These are phyloP conservation scores for Lichtheimia ornata DNA, from an alignment of 371 early-diverging fungal species.

Conservation along the genomic window DNA sequence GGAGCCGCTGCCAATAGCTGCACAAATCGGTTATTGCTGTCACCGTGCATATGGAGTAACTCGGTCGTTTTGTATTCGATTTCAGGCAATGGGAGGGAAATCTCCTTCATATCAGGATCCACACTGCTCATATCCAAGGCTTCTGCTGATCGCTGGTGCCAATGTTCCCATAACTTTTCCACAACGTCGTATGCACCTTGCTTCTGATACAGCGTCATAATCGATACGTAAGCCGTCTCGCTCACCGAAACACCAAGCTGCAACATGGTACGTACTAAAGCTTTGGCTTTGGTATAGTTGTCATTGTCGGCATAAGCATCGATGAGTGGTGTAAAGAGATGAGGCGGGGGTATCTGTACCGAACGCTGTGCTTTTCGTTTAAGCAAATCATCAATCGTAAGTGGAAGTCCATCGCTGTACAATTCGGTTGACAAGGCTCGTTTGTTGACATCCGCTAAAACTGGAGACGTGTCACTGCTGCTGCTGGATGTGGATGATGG, in stretches of 20 bases:
- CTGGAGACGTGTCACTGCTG: background rate
- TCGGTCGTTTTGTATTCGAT: background rate
- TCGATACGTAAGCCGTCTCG: slow-evolving; percentile 19
- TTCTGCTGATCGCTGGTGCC: slow-evolving; percentile 8
- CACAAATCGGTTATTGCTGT: background rate
- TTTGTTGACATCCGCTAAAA: slow-evolving; percentile 7
- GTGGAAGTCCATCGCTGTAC: slow-evolving; percentile 25
- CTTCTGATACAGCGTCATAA: slow-evolving; percentile 36
- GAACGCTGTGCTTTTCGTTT: slow-evolving; percentile 7
- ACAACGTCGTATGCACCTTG: slow-evolving; percentile 30
- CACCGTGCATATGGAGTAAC: slow-evolving; percentile 7
- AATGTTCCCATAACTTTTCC: slow-evolving; percentile 29
- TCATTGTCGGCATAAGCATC: slow-evolving; percentile 17
- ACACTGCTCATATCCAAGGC: background rate
- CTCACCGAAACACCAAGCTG: slow-evolving; percentile 20
- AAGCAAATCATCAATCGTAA: slow-evolving; percentile 35
- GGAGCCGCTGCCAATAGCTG: background rate
- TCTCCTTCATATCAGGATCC: slow-evolving; percentile 10
- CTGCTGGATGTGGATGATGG: background rate
- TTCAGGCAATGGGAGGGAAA: background rate
- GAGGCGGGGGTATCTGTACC: slow-evolving; percentile 18
- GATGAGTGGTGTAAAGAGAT: slow-evolving; percentile 38
- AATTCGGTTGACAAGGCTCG: slow-evolving; percentile 2
- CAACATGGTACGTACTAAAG: slow-evolving; percentile 23
- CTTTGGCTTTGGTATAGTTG: slow-evolving; percentile 14